phyloP scores from a whole-genome alignment of 805 yeast genomes.

The Gaillardinia entomophila region DNA sequence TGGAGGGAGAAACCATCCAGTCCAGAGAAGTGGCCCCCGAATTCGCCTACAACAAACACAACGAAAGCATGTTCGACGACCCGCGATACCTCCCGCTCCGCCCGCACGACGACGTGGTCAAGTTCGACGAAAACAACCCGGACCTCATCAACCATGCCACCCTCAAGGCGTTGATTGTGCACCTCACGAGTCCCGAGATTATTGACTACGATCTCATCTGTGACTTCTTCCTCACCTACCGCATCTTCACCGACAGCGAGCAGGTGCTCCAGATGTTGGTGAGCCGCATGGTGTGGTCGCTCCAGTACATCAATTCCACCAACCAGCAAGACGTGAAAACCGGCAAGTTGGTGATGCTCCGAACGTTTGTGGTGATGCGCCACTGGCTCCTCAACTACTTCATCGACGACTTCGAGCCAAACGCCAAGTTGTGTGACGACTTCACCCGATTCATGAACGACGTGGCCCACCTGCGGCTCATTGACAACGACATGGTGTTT shows the following conservation, averaged over 20 bases:
- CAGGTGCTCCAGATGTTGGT: constrained; percentile 57
- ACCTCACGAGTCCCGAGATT: constrained; percentile 64
- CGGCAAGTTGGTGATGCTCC: constrained; percentile 64
- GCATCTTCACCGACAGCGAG: constrained; percentile 59
- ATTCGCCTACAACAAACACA: constrained; percentile 27
- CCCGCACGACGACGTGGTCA: constrained; percentile 18
- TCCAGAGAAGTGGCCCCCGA: constrained; percentile 6
- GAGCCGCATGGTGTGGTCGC: constrained; percentile 69
- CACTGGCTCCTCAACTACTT: constrained; percentile 91
- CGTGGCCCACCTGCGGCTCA: constrained; percentile 25
- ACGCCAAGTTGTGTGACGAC: constrained; percentile 26
- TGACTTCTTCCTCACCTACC: constrained; percentile 81
- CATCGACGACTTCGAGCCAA: constrained; percentile 60
- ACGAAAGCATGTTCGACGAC: constrained; percentile 35
- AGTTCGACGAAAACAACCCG: constrained; percentile 28
- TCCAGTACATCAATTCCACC: constrained; percentile 35
- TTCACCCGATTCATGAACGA: constrained; percentile 48
- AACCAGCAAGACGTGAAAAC: constrained; percentile 23
- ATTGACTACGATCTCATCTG: constrained; percentile 74
- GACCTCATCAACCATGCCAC: constrained; percentile 33
- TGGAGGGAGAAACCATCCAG: not conserved
- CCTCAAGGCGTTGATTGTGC: constrained; percentile 46
- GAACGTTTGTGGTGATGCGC: constrained; percentile 82
- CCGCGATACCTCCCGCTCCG: constrained; percentile 26
- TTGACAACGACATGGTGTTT: constrained; percentile 21